Evolutionary conservation across 108 stramenopile genomes (phyloP), one percentile per base, ranked within the genome.

Genomic region (Schizochytrium sp.): DNA sequence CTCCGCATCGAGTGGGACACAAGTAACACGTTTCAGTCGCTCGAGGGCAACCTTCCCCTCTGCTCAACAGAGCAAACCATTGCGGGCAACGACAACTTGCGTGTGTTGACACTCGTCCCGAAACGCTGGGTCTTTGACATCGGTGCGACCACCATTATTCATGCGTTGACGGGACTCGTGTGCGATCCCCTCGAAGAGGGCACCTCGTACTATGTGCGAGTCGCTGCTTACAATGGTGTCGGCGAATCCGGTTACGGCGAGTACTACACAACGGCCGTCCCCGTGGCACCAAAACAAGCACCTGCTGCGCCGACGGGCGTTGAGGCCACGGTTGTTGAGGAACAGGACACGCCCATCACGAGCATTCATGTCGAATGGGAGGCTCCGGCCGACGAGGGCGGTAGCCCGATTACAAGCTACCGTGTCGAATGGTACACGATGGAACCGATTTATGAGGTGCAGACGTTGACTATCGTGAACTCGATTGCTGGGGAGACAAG

Each of bases 371-470:
- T 92, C 58, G 44, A 83, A 19, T 93, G 92, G 92, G 58, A 44
- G 18, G 48, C 92, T 14, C 91, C 92, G 18, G 53, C 87, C 10
- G 87, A 90, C 29, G 90, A 87, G 19, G 92, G 92, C 10, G 92
- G 92, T n/a, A 88, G 90, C 25, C 87, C 89, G n/a, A 48, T 92
- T 5, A 63, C 91, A 16, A 89, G 89, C 44, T 93, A 93, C 87
- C 89, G 91, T 57, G 91, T 93, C 5, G 92, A 93, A 91, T 93
- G 92, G 92, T 92, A 44, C 55, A 72, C 92, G 58, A 58, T 88
- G 21, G 88, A 90, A 5, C 53, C 60, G 8, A 90, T 89, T 48
- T 41, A 88, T 41, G 93, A 93, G 71, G 76, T 93, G 16, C 93
- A 93, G 83, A 58, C 59, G 18, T 71, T 93, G 19, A 60, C 60